Evolutionary conservation across 768 basidiomycete genomes (phyloP), one percentile per base, ranked within the genome.

Genomic region (Calocera cornea): DNA sequence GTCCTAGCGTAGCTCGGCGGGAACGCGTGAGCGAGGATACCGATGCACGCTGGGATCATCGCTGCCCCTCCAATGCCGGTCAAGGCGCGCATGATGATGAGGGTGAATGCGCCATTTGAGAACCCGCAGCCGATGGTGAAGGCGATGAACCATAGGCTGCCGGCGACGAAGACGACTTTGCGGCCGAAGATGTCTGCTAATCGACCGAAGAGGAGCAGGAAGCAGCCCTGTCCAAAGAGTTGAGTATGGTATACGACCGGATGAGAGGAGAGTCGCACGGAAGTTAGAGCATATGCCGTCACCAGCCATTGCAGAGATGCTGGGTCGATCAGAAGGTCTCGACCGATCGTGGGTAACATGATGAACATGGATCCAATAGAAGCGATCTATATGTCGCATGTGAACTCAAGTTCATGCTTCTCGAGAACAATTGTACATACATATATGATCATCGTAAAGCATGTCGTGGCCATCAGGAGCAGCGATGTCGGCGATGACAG

Each of bases 11-110:
- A 78, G 0, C 87, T 87, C 0, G 83, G 81, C 2, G 88, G 87
- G 74, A 95, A 95, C 0, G 86, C 79, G 60, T 87, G 82, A 0
- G 93, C 92, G 40, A 95, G 81, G 68, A 91, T 93, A 0, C 93
- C 92, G 1, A 93, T 60, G 31, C 54, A 16, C 19, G 90, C 83
- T 2, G 90, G 90, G 19, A 91, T 84, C 5, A 82, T 82, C 0
- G 90, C 90, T 0, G 91, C 89, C 0, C 82, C 82, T 0, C 90
- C 93, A 19, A 88, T 77, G 1, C 93, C 93, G 70, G 92, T 88
- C 19, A 92, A 74, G 0, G 83, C 94, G 68, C 94, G 82, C 17
- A 93, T 79, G 17, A 94, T 76, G 69, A 86, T 83, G 38, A 97
- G 77, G 0, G 83, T 82, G 7, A 87, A 75, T 19, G 19, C 44